Evolutionary conservation across 306 rosid genomes (phyloP), one percentile per base, ranked within the genome.

Genomic region (Pueraria montana): DNA sequence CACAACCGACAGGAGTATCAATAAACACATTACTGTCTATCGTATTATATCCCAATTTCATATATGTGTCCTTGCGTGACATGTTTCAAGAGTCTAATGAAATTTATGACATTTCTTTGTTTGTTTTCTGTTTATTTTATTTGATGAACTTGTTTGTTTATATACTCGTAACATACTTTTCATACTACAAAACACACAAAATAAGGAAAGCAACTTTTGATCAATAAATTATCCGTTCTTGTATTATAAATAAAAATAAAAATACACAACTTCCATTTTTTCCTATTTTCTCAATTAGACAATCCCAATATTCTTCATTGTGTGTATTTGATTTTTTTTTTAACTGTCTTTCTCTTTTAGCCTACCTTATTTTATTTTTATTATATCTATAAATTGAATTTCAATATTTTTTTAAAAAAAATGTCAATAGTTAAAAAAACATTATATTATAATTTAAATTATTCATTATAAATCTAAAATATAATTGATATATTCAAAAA

Each of bases 21-120:
- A 26, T 43, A 43, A 76, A 24, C 18, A 61, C 18, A 76, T 61
- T 30, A 61, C 16, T 59, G 71, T 59, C 24, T 38, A 14, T 38
- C 4, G 2, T 16, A 40, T 61, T 59, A 61, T n/a, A 76, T 76
- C 26, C n/a, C 50, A 34, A 14, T 1, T 13, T 16, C 71, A 18
- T 58, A 26, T 75, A 59, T 11, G 36, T 76, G 18, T 43, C 34
- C 18, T 42, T 61, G 61, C 38, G 32, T 61, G 61, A 61, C 61
- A 62, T 76, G 81, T 76, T 43, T 48, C 62, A 62, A 30, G 48
- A 77, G 8, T 77, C 72, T 17, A 62, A 77, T 26, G 27, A 76
- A 59, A 38, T 36, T 74, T 21, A 56, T 40, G 56, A 58, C 21
- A 42, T 36, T 74, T 34, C 0, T 18, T 1, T 21, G 4, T 1